Percentiles rank a stretch among this genome's conserved stretches.
phyloP scores from a whole-genome alignment of 2,329 filamentous ascomycete species.

The Capronia americana region DNA sequence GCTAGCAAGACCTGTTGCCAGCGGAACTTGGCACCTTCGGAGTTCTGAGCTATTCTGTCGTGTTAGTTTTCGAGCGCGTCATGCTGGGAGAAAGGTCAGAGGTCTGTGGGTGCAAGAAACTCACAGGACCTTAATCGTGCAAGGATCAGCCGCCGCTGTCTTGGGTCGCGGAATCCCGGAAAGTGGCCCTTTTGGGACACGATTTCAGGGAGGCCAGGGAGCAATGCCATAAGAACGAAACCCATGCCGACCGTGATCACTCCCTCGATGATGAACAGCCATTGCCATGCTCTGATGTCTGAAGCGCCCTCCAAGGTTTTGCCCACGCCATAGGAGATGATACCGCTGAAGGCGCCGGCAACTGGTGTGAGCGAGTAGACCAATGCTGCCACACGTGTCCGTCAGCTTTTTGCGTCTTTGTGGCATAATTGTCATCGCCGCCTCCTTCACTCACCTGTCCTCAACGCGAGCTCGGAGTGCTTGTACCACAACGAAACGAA shows the following conservation, averaged over 20 bases:
- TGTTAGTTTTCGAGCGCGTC: no score
- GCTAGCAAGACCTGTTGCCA: slow-evolving; percentile 13
- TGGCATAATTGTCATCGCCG: no score
- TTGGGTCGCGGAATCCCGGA: slow-evolving; percentile 3
- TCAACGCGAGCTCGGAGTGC: slow-evolving; percentile 11
- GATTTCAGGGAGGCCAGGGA: slow-evolving; percentile 52
- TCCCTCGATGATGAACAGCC: slow-evolving; percentile 61
- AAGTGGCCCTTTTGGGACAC: slow-evolving; percentile 16
- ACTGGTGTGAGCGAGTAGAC: slow-evolving; percentile 54
- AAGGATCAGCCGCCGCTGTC: slow-evolving; percentile 10
- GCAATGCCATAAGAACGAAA: slow-evolving; percentile 69
- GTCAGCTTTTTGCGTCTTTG: no score
- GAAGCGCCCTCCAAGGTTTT: slow-evolving; percentile 63
- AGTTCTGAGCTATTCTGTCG: slow-evolving; percentile 10
- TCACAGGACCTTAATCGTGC: slow-evolving; percentile 2
- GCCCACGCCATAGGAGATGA: slow-evolving; percentile 69
- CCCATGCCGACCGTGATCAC: slow-evolving; percentile 11
- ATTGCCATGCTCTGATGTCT: slow-evolving; percentile 72
- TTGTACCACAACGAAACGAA: slow-evolving; percentile 24
- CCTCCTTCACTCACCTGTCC: slow-evolving; percentile 11
- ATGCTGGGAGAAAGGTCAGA: no score
- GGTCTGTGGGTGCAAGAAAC: not conserved
- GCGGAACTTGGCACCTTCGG: not conserved
- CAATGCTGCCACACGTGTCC: slow-evolving; percentile 61
- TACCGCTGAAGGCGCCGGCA: slow-evolving; percentile 73